Percentiles rank a stretch among this genome's conserved stretches.
phyloP scores from a whole-genome alignment of 1,284 basidiomycete species.

The Rhizopogon hawkerae region DNA sequence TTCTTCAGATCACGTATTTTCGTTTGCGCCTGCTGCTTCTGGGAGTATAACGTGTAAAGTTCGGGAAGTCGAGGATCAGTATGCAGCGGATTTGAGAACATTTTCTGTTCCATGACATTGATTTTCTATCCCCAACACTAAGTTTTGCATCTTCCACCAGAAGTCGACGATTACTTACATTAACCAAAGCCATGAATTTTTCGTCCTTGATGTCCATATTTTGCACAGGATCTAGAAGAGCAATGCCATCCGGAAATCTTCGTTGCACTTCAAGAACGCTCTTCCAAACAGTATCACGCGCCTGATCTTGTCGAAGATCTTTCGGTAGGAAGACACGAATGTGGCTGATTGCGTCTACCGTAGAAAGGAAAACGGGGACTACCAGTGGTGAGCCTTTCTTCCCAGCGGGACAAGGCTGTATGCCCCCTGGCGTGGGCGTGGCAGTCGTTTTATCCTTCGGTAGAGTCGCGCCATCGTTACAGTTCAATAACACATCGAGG shows the following conservation, averaged over 20 bases:
- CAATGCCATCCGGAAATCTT: constrained; percentile 82
- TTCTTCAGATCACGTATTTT: constrained; percentile 74
- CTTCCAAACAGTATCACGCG: constrained; percentile 82
- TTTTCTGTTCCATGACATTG: constrained; percentile 73
- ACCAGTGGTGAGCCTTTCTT: constrained; percentile 79
- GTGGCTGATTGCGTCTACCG: constrained; percentile 80
- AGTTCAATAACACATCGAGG: constrained; percentile 87
- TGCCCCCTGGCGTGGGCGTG: constrained; percentile 54
- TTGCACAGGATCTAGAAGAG: constrained; percentile 84
- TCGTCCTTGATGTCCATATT: constrained; percentile 98
- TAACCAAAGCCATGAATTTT: constrained; percentile 80
- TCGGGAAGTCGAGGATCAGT: constrained; percentile 67
- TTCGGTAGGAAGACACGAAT: constrained; percentile 86
- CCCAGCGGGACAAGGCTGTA: constrained; percentile 65
- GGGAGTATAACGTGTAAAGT: constrained; percentile 72
- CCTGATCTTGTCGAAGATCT: constrained; percentile 71
- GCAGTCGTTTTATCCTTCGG: constrained; percentile 54
- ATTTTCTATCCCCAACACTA: constrained; percentile 64
- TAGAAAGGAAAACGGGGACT: constrained; percentile 84
- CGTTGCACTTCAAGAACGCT: constrained; percentile 84
- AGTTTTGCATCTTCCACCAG: neutral
- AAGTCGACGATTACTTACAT: constrained; percentile 40
- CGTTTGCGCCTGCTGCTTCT: constrained; percentile 68
- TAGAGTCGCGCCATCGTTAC: constrained; percentile 57
- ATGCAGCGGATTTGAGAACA: constrained; percentile 70